phyloP scores from a whole-genome alignment of 2,329 filamentous ascomycete species.

The Epichloe coenophiala region DNA sequence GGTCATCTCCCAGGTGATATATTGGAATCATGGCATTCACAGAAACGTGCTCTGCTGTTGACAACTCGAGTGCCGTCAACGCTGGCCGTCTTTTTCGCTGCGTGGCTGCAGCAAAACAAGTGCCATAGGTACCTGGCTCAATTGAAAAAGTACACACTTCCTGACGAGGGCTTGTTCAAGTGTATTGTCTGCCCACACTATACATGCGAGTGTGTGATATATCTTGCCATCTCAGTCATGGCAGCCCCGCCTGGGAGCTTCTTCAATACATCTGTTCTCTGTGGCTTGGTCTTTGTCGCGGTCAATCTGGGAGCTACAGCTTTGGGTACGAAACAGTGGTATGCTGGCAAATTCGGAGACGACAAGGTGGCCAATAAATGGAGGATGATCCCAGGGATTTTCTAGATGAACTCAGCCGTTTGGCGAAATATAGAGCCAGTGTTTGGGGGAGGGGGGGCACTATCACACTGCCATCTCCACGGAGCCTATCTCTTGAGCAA shows the following conservation, averaged over 20 bases:
- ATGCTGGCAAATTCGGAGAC: conserved; percentile 57
- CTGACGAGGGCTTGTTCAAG: conserved; percentile 57
- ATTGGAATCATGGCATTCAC: conserved; percentile 19
- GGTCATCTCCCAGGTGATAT: conserved; percentile 15
- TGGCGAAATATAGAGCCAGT: neutral
- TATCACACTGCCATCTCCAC: neutral
- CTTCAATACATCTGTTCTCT: conserved; percentile 61
- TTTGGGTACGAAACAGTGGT: conserved; percentile 65
- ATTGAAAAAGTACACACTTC: conserved; percentile 72
- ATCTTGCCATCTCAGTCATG: conserved; percentile 61
- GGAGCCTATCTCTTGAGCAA: conserved; percentile 21
- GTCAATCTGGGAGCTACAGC: conserved; percentile 77
- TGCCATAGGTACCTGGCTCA: conserved; percentile 58
- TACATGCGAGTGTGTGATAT: conserved; percentile 74
- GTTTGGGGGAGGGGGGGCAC: no score
- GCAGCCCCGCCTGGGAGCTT: conserved; percentile 53
- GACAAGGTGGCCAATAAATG: conserved; percentile 49
- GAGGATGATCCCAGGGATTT: conserved; percentile 64
- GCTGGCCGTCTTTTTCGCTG: conserved; percentile 51
- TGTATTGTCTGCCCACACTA: conserved; percentile 79
- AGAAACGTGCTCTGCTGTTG: conserved; percentile 7
- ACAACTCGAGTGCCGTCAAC: conserved; percentile 27
- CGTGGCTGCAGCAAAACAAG: conserved; percentile 60
- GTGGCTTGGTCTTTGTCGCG: conserved; percentile 57
- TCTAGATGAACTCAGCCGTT: conserved; percentile 20